These are phyloP conservation scores for Vitis rotundifolia DNA, from an alignment of 164 flowering plant species.

Conservation along the genomic window DNA sequence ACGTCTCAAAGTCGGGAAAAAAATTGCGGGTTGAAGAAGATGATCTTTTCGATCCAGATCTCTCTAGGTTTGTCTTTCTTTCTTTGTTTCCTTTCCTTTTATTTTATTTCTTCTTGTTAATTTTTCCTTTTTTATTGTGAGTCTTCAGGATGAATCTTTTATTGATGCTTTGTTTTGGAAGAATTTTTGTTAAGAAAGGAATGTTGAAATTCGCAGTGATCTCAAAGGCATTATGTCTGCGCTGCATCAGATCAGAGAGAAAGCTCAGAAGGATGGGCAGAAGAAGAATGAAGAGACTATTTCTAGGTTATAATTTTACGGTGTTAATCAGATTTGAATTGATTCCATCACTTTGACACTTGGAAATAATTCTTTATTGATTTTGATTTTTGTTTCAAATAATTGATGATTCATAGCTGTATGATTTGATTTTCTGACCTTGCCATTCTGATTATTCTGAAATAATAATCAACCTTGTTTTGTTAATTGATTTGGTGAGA, in stretches of 20 bases:
- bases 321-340: background rate
- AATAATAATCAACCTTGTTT: too few species aligned
- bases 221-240: slow-evolving; percentile 81
- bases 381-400: too few species aligned
- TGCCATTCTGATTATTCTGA: too few species aligned
- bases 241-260: slow-evolving; percentile 74
- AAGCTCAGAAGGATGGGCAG: slow-evolving; percentile 79
- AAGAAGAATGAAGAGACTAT: slow-evolving; percentile 91
- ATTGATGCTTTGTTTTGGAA: slow-evolving; percentile 1
- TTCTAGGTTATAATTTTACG: slow-evolving; percentile 44
- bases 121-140: background rate
- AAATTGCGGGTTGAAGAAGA: slow-evolving; percentile 32
- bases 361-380: too few species aligned
- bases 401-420: too few species aligned
- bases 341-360: too few species aligned
- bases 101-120: background rate
- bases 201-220: slow-evolving; percentile 53
- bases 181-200: background rate
- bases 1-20: slow-evolving; percentile 37
- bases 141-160: background rate
- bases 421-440: too few species aligned
- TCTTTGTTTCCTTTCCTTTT: background rate
- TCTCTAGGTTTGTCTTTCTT: slow-evolving; percentile 46
- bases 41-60: slow-evolving; percentile 59
- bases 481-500: too few species aligned